Evolutionary conservation across 2,329 filamentous ascomycete species (phyloP).

Genomic region (Pyrenophora graminea): DNA sequence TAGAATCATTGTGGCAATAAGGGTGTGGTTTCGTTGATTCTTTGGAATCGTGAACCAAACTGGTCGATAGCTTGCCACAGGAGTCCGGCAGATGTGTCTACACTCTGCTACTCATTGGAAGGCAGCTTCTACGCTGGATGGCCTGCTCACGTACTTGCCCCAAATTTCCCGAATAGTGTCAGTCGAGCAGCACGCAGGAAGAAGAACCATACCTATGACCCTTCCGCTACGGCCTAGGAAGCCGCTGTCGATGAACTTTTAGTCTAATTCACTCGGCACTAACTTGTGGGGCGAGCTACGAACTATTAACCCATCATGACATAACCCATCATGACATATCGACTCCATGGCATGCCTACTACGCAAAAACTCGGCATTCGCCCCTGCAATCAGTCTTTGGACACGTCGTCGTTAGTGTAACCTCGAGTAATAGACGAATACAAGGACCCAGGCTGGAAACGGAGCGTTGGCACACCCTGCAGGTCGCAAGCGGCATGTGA

Average conservation of each 20-base stretch:
- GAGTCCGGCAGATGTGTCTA: slow-evolving; percentile 1
- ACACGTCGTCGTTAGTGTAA: not conserved
- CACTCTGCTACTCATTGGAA: not conserved
- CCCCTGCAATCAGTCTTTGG: not conserved
- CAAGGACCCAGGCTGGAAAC: not conserved
- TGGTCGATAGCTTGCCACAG: not conserved
- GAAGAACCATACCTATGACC: not conserved
- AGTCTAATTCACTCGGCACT: no score
- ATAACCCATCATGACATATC: no score
- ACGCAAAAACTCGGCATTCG: not conserved
- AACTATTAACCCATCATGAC: no score
- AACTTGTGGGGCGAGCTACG: no score
- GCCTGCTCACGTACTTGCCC: not conserved
- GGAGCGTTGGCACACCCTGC: slow-evolving; percentile 7
- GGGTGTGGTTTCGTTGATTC: slow-evolving; percentile 1
- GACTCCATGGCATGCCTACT: not conserved
- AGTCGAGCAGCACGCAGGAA: not conserved
- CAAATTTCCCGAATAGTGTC: not conserved
- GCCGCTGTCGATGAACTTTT: not conserved
- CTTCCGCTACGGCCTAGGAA: not conserved
- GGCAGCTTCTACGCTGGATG: not conserved
- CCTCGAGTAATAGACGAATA: not conserved
- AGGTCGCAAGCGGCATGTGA: slow-evolving; percentile 1
- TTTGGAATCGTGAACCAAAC: not conserved
- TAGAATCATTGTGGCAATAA: not conserved